Evolutionary conservation across 306 rosid genomes (phyloP).

Genomic region (Senna siamea): DNA sequence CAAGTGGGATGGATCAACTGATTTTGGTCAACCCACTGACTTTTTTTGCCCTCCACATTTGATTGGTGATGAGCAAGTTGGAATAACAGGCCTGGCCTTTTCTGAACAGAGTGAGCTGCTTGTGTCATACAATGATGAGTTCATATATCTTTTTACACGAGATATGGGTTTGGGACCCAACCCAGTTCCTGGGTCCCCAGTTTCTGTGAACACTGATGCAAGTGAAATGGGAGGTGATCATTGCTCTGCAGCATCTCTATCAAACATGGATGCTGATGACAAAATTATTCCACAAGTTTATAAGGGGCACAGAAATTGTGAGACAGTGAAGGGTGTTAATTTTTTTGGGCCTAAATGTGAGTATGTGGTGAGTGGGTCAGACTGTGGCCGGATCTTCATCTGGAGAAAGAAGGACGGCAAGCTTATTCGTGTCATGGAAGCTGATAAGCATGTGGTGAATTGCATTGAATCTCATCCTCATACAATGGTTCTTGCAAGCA

Average conservation of each 20-base stretch:
- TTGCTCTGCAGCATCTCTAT: conserved; percentile 43
- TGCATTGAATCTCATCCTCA: conserved; percentile 95
- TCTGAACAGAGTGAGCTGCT: conserved; percentile 94
- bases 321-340: conserved; percentile 91
- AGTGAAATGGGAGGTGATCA: conserved; percentile 60
- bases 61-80: conserved; percentile 64
- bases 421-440: conserved; percentile 95
- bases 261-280: conserved; percentile 51
- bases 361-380: conserved; percentile 96
- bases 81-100: conserved; percentile 95
- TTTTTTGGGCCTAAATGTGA: conserved; percentile 91
- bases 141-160: conserved; percentile 78
- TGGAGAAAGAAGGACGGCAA: conserved; percentile 89
- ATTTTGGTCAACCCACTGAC: conserved; percentile 67
- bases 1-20: conserved; percentile 76
- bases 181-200: conserved; percentile 42
- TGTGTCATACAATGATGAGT: conserved; percentile 80
- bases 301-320: conserved; percentile 81
- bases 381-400: conserved; percentile 92
- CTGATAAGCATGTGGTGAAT: conserved; percentile 79
- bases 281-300: conserved; percentile 67
- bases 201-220: conserved; percentile 47
- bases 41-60: conserved; percentile 81
- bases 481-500: conserved; percentile 86
- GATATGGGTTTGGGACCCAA: conserved; percentile 86